Base-by-base conservation (phyloP, 164 flowering plant genomes). In the Taxillus chinensis region DNA sequence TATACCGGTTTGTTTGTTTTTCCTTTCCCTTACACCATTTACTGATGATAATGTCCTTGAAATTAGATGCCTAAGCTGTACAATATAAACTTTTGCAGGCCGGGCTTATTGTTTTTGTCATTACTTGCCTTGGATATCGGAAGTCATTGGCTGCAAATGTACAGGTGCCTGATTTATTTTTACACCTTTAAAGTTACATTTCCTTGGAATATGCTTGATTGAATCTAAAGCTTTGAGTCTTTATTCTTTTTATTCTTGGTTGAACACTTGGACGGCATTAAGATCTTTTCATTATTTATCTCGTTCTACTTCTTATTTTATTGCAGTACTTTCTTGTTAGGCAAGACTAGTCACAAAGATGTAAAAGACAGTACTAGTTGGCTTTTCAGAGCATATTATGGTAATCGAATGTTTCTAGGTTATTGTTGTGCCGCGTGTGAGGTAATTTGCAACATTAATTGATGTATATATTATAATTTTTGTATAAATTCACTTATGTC, bases 111-210 rank as follows among this genome's bases (percentile, higher is more conserved):
- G 67, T 88, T 86, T 83, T 68, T 93, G 77, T 80, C 81, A 55
- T 68, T 93, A 75, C 95, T 90, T 61, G 95, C 90, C 60, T 66
- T 93, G 55, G 97, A 93, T 75, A 86, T 89, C 69, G 76, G 80
- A 45, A 93, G 99, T 79, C 99, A 93, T 73, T 93, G 99, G 99
- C 67, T 93, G 55, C 99, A 93, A 73, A 90, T 93, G 99, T 93
- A 89, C 78, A 90, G 97, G 99, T 93, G 27, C 27, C 27, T 27
- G 0, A 79, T 15, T 59, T 40, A 45, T 53, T 41, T 13, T 59
- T 50, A 38, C 54, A 13, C 4, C 45, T 7, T 14, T 2, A 43
- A 43, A 6, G 10, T 43, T 43, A 9, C 10, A 6, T 46, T 4
- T 7, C 51, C 11, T 27, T 27, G 57, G 17, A 6, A 12, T 10